Evolutionary conservation across 2,329 filamentous ascomycete species (phyloP).

Genomic region (Cryphonectria carpinicola): DNA sequence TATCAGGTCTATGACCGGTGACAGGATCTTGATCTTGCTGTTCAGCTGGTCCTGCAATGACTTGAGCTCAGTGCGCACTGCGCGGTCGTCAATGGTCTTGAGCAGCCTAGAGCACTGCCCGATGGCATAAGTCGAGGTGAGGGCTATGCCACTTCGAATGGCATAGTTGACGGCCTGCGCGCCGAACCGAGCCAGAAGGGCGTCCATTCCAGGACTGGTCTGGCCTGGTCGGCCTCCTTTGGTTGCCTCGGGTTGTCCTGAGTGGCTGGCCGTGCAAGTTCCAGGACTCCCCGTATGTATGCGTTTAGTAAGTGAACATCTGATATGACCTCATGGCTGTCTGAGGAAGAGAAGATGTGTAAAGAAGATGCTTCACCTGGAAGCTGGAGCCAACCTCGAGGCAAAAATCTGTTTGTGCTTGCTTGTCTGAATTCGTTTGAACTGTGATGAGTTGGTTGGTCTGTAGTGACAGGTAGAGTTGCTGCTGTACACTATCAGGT

Average conservation of each 20-base stretch:
- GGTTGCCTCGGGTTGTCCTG: neutral
- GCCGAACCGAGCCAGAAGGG: conserved; percentile 56
- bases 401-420: neutral
- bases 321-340: conserved; percentile 2
- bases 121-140: conserved; percentile 86
- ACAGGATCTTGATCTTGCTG: conserved; percentile 88
- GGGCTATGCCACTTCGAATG: conserved; percentile 81
- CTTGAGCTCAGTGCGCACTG: conserved; percentile 69
- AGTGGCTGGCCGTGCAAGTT: neutral
- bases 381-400: neutral
- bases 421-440: neutral
- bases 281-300: neutral
- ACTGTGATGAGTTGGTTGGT: neutral
- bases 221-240: neutral
- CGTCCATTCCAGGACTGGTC: conserved; percentile 65
- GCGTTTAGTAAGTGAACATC: neutral
- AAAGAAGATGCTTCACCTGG: neutral
- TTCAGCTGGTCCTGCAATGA: conserved; percentile 75
- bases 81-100: conserved; percentile 74
- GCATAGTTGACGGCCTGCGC: conserved; percentile 88
- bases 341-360: neutral
- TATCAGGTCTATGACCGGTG: conserved; percentile 89
- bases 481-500: neutral
- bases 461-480: neutral
- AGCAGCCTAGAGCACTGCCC: conserved; percentile 78